Evolutionary conservation across 495 filamentous ascomycete genomes (phyloP).

Genomic region (Neurospora terricola): DNA sequence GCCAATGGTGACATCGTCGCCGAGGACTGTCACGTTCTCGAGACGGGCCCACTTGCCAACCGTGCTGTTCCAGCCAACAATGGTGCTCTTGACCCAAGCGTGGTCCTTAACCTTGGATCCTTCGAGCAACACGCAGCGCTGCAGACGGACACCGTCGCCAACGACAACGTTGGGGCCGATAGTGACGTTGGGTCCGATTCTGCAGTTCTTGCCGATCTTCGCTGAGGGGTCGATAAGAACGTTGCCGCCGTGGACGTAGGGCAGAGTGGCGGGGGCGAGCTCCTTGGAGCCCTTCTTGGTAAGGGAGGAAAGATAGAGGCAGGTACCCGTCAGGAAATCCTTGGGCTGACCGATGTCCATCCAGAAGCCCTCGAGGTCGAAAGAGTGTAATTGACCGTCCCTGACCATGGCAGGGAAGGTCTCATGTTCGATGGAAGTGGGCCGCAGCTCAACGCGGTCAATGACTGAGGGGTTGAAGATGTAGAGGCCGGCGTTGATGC

Average conservation of each 20-base stretch:
- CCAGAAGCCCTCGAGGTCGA: slow-evolving; percentile 98
- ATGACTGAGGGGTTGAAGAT: slow-evolving; percentile 93
- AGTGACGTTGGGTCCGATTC: slow-evolving; percentile 94
- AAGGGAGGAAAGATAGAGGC: slow-evolving; percentile 89
- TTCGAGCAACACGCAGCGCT: slow-evolving; percentile 83
- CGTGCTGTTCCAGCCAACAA: slow-evolving; percentile 97
- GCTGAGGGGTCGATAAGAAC: slow-evolving; percentile 92
- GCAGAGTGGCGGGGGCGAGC: slow-evolving; percentile 61
- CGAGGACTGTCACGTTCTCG: slow-evolving; percentile 94
- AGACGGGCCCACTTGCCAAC: slow-evolving; percentile 93
- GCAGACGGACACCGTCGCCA: slow-evolving; percentile 88
- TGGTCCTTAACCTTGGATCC: slow-evolving; percentile 96
- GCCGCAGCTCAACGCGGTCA: slow-evolving; percentile 85
- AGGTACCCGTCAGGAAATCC: slow-evolving; percentile 95
- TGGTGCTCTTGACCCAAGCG: slow-evolving; percentile 98
- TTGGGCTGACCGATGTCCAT: slow-evolving; percentile 99
- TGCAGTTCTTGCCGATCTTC: slow-evolving; percentile 97
- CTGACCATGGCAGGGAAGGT: slow-evolving; percentile 92
- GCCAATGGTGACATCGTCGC: slow-evolving; percentile 97
- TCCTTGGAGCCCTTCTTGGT: slow-evolving; percentile 86
- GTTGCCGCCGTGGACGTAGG: slow-evolving; percentile 90
- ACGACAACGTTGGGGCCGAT: slow-evolving; percentile 93
- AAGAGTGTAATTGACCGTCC: slow-evolving; percentile 91
- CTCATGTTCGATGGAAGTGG: slow-evolving; percentile 99
- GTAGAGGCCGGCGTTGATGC: slow-evolving; percentile 99